phyloP scores from a whole-genome alignment of 1,139 yeast species.

The Hyphopichia fennica region DNA sequence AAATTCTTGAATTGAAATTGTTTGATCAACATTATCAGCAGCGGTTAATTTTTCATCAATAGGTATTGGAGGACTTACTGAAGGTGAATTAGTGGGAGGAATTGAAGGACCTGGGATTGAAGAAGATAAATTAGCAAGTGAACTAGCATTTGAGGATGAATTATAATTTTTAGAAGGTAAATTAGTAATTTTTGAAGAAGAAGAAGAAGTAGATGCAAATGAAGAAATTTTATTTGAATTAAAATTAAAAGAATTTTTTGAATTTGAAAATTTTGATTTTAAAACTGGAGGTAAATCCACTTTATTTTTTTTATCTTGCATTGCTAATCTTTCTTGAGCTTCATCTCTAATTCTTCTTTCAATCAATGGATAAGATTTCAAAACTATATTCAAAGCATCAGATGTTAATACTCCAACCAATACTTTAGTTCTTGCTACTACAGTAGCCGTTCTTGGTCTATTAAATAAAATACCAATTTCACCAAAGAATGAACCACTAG shows the following conservation, averaged over 20 bases:
- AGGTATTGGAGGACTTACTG: background rate
- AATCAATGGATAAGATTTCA: slow-evolving; percentile 61
- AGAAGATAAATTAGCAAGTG: slow-evolving; percentile 13
- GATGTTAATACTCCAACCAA: slow-evolving; percentile 67
- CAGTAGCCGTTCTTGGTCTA: slow-evolving; percentile 77
- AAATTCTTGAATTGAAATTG: slow-evolving; percentile 57
- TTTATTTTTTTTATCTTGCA: slow-evolving; percentile 60
- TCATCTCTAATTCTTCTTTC: slow-evolving; percentile 73
- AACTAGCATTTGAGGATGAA: slow-evolving; percentile 12
- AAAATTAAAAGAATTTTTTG: background rate
- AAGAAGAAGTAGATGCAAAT: slow-evolving; percentile 3
- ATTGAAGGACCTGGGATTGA: slow-evolving; percentile 17
- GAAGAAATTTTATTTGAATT: background rate
- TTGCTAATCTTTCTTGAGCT: slow-evolving; percentile 72
- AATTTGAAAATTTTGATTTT: background rate
- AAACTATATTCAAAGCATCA: slow-evolving; percentile 58
- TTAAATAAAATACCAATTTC: slow-evolving; percentile 76
- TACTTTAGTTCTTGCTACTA: slow-evolving; percentile 68
- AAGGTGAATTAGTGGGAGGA: slow-evolving; percentile 10
- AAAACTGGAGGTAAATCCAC: slow-evolving; percentile 11
- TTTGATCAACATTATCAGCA: slow-evolving; percentile 11
- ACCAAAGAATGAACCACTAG: slow-evolving; percentile 72
- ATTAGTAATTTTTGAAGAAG: slow-evolving; percentile 1
- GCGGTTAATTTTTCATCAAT: background rate
- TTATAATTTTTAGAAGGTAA: background rate